phyloP scores from a whole-genome alignment of 352 stramenopile species.

The Phytophthora uliginosa region DNA sequence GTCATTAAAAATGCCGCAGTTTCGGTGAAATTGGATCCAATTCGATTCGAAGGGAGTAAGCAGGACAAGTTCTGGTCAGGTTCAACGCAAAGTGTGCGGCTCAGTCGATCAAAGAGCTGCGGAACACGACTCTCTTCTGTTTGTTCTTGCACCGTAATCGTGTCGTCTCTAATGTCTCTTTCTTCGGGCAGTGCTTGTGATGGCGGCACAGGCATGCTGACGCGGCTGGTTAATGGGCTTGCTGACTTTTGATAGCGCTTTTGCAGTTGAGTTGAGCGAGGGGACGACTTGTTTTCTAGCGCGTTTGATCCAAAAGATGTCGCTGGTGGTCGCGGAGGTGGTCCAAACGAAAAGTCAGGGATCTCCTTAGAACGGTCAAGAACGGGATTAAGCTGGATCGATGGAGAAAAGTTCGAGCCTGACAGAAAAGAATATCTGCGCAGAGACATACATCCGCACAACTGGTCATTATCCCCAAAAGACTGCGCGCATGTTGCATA shows the following conservation, averaged over 20 bases:
- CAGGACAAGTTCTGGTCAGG: conserved; percentile 66
- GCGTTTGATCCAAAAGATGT: not conserved
- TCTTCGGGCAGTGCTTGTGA: not conserved
- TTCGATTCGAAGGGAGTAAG: conserved; percentile 76
- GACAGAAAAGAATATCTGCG: conserved; percentile 53
- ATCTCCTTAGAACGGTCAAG: conserved; percentile 29
- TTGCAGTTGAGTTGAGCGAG: conserved; percentile 29
- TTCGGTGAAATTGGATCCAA: conserved; percentile 75
- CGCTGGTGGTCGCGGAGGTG: conserved; percentile 22
- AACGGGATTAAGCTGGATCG: conserved; percentile 53
- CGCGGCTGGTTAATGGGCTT: conserved; percentile 17
- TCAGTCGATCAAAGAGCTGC: conserved; percentile 72
- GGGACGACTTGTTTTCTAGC: conserved; percentile 14
- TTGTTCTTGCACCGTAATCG: not conserved
- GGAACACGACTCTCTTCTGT: conserved; percentile 6
- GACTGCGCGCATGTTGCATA: not conserved
- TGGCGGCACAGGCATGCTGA: not conserved
- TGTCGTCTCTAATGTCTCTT: not conserved
- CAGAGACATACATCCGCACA: not conserved
- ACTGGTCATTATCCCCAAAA: not conserved
- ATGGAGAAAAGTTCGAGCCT: conserved; percentile 44
- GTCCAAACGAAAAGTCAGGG: conserved; percentile 47
- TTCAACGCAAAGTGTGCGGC: conserved; percentile 79
- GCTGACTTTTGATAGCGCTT: conserved; percentile 16
- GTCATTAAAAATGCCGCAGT: conserved; percentile 56